Percentiles rank a stretch among this genome's conserved stretches.
Conservation (phyloP, 176 grass and related monocot species). For the Tillandsia fasciculata region DNA sequence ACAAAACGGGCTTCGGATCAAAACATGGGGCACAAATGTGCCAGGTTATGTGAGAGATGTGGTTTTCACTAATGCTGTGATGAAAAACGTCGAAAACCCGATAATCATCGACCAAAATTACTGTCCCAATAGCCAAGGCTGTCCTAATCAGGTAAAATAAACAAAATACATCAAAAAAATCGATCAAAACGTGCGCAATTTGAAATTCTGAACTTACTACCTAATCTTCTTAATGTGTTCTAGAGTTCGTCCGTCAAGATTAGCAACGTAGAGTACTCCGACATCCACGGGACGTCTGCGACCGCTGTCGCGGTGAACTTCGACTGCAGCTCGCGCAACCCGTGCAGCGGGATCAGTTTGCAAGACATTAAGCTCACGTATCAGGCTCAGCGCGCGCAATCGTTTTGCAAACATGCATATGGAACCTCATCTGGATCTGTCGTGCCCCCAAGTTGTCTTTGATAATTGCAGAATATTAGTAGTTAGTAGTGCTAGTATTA, state of each 20-base stretch:
- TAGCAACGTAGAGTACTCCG: constrained; percentile 44
- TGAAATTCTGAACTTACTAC: neutral
- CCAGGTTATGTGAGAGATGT: constrained; percentile 45
- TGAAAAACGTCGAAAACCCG: constrained; percentile 65
- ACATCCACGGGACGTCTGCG: constrained; percentile 51
- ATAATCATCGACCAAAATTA: constrained; percentile 95
- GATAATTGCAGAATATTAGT: neutral
- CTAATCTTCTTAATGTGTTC: neutral
- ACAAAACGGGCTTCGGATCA: constrained; percentile 68
- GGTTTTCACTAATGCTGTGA: constrained; percentile 46
- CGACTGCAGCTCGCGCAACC: constrained; percentile 73
- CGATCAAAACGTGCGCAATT: no score
- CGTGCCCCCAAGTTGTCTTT: constrained; percentile 56
- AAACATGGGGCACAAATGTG: constrained; percentile 64
- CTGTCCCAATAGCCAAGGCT: constrained; percentile 38
- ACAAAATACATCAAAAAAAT: neutral
- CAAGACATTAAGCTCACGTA: constrained; percentile 58
- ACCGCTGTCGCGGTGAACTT: constrained; percentile 60
- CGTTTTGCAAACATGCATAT: constrained; percentile 45
- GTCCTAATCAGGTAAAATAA: constrained; percentile 27
- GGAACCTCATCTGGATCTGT: constrained; percentile 42
- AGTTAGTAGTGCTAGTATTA: neutral
- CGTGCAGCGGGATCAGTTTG: constrained; percentile 66
- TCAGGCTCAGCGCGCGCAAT: constrained; percentile 14
- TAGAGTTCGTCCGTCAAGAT: constrained; percentile 73